Conservation (phyloP, 2,329 filamentous ascomycete genomes). For the Apiospora malaysiana region DNA sequence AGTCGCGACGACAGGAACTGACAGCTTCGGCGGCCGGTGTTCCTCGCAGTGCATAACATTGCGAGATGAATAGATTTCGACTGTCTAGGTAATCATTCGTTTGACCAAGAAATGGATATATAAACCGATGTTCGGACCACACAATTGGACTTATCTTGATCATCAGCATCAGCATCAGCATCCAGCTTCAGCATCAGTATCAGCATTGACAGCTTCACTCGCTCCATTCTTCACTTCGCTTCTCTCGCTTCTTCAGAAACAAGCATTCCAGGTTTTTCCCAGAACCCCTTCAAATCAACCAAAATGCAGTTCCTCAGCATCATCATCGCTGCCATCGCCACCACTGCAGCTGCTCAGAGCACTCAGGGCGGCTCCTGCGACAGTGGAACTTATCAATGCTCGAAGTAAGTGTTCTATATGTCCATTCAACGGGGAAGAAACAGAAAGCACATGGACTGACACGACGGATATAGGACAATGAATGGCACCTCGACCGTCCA, state of each 20-base stretch:
- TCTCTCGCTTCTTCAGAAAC: background rate
- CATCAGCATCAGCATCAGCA: conserved; percentile 12
- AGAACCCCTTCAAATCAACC: background rate
- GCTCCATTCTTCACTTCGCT: background rate
- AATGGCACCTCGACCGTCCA: conserved; percentile 26
- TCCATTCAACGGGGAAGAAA: background rate
- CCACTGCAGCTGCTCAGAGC: conserved; percentile 4
- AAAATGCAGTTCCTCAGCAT: conserved; percentile 34
- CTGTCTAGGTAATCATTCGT: background rate
- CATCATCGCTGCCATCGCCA: conserved; percentile 29
- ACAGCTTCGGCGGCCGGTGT: background rate
- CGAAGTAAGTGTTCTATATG: conserved; percentile 16
- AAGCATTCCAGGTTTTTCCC: background rate
- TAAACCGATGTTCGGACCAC: background rate
- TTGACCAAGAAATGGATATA: background rate
- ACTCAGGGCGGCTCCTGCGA: background rate
- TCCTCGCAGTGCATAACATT: background rate
- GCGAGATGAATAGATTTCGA: background rate
- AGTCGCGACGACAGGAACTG: background rate
- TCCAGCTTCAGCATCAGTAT: background rate
- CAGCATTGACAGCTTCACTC: background rate
- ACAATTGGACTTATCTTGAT: background rate
- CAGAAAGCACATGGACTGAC: background rate
- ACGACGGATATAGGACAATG: conserved; percentile 23
- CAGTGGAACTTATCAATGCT: conserved; percentile 22